phyloP scores from a whole-genome alignment of 2,329 filamentous ascomycete species.

The Claviceps maximensis region DNA sequence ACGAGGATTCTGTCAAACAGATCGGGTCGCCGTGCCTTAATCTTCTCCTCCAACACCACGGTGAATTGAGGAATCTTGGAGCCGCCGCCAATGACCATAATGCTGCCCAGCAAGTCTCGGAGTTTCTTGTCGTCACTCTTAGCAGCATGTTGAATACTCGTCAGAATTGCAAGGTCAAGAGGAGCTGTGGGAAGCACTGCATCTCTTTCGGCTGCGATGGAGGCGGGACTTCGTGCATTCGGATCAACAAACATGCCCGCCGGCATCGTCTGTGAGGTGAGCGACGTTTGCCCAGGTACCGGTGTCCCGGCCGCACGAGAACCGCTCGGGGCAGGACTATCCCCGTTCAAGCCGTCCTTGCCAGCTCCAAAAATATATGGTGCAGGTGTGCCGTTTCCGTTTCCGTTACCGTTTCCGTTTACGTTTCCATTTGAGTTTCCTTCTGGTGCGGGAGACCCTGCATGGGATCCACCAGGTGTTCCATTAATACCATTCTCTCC shows the following conservation, averaged over 20 bases:
- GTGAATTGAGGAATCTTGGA: conserved; percentile 71
- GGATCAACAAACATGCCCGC: conserved; percentile 37
- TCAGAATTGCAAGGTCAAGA: conserved; percentile 80
- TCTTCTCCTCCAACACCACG: conserved; percentile 67
- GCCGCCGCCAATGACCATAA: conserved; percentile 83
- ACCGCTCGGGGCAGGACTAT: conserved; percentile 39
- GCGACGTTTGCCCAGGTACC: conserved; percentile 20
- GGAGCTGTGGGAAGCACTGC: conserved; percentile 69
- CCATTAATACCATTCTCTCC: conserved; percentile 59
- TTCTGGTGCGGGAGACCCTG: conserved; percentile 78
- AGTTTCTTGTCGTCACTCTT: conserved; percentile 86
- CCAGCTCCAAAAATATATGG: conserved; percentile 40
- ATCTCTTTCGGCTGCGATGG: conserved; percentile 58
- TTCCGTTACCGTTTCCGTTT: neutral
- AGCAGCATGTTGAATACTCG: conserved; percentile 75
- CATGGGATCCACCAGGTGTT: conserved; percentile 74
- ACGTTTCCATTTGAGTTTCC: conserved; percentile 15
- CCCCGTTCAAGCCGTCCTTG: conserved; percentile 31
- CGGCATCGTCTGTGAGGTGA: conserved; percentile 22
- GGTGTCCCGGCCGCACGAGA: conserved; percentile 37
- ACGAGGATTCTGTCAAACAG: conserved; percentile 48
- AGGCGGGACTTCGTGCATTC: conserved; percentile 34
- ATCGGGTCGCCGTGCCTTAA: conserved; percentile 54
- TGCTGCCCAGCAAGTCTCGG: conserved; percentile 75
- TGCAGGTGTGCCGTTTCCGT: conserved; percentile 45